Base-by-base conservation (phyloP, 1,139 yeast genomes). In the Lodderomyces orthopsilosis region DNA sequence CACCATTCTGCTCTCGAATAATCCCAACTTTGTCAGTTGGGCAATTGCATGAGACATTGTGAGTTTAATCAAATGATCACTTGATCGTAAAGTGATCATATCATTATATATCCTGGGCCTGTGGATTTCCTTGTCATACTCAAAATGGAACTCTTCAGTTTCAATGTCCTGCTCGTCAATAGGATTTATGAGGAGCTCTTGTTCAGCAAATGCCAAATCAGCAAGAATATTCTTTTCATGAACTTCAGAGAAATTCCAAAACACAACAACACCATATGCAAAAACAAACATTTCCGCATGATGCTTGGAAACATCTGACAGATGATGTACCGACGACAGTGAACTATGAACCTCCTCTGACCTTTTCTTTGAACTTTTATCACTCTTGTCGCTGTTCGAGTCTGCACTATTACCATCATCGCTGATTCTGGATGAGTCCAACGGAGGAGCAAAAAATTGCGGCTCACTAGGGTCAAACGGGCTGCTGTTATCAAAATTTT, bases 11-110 rank as follows among this genome's bases (percentile, higher is more conserved):
- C 95, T 87, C 61, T 93, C 98, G 65, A 93, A 93, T 43, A 93
- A 68, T 35, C 96, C 86, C 26, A 93, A 66, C 60, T 91, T 93
- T 0, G 98, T 90, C 53, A 95, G 91, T 63, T 93, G 98, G 0
- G 98, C 97, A 50, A 93, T 88, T 1, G 98, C 96, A 64, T 93
- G 96, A 2, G 97, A 88, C 80, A 93, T 81, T 8, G 98, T 88
- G 45, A 93, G 69, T 59, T 94, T 91, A 55, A 90, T 89, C 59
- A 93, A 75, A 65, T 91, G 98, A 60, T 91, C 97, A 4, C 95
- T 95, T 1, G 93, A 83, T 42, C 95, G 74, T 38, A 93, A 66
- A 0, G 98, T 90, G 51, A 93, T 85, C 85, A 93, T 87, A 65
- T 93, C 98, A 61, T 93, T 93, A 63, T 85, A 91, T 35, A 93